Evolutionary conservation across 805 yeast species (phyloP).

Genomic region (Ascoidea rubescens): DNA sequence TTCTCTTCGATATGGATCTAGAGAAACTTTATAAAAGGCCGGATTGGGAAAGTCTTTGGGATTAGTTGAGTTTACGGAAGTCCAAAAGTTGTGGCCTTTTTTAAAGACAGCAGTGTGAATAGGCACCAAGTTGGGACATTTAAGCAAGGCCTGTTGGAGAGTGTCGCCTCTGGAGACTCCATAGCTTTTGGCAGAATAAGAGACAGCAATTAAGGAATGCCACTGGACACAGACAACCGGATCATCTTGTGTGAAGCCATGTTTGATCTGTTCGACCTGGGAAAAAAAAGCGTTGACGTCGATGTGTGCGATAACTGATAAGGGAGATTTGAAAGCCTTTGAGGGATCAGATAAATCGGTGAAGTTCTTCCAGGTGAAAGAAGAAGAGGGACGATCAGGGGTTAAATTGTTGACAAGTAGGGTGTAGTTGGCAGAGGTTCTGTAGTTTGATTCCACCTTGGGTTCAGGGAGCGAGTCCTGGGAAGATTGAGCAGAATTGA

Average conservation of each 20-base stretch:
- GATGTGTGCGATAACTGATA: constrained; percentile 71
- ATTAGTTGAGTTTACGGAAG: constrained; percentile 34
- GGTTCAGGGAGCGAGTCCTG: too few species aligned
- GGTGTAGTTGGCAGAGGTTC: too few species aligned
- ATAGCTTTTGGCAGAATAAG: constrained; percentile 75
- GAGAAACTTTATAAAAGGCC: constrained; percentile 61
- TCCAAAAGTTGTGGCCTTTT: constrained; percentile 78
- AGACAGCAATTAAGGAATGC: constrained; percentile 80
- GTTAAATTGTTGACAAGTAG: neutral
- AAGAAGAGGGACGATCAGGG: constrained; percentile 17
- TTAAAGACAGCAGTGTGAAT: constrained; percentile 92
- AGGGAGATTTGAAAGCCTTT: constrained; percentile 45
- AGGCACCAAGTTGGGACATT: constrained; percentile 63
- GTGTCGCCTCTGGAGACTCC: constrained; percentile 75
- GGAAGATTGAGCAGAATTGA: too few species aligned
- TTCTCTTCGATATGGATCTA: constrained; percentile 86
- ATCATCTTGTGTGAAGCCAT: constrained; percentile 47
- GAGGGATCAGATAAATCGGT: constrained; percentile 29
- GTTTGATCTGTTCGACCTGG: constrained; percentile 75
- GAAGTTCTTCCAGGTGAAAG: constrained; percentile 35
- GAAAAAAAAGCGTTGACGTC: constrained; percentile 95
- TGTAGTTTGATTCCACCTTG: too few species aligned
- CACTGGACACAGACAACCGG: constrained; percentile 95
- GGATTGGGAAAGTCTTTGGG: constrained; percentile 44
- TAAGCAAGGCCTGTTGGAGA: constrained; percentile 47